These are phyloP conservation scores for Combretum micranthum DNA, from an alignment of 345 rosid genomes.

Conservation along the genomic window DNA sequence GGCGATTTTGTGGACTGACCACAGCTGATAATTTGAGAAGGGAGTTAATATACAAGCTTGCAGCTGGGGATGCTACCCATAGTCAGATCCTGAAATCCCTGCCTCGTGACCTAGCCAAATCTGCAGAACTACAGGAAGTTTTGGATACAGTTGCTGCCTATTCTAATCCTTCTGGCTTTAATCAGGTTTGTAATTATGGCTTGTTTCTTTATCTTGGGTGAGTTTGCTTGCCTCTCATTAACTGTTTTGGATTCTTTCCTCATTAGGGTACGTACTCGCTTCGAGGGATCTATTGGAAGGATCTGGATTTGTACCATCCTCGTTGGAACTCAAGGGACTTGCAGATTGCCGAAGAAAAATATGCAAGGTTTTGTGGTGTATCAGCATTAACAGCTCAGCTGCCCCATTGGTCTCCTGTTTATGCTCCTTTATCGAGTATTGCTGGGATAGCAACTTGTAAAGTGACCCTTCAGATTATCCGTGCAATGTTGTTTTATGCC, in stretches of 20 bases:
- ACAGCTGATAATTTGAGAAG: conserved; percentile 76
- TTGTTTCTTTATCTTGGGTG: conserved; percentile 13
- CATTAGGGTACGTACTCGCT: conserved; percentile 80
- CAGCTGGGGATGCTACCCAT: conserved; percentile 86
- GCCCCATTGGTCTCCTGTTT: conserved; percentile 75
- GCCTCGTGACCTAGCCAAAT: conserved; percentile 80
- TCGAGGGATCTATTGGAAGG: conserved; percentile 73
- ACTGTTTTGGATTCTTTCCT: conserved; percentile 9
- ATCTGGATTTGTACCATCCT: conserved; percentile 89
- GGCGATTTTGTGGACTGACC: conserved; percentile 75
- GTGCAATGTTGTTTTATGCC: conserved; percentile 67
- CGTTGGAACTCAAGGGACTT: conserved; percentile 84
- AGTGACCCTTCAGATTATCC: conserved; percentile 56
- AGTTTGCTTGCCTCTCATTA: conserved; percentile 1
- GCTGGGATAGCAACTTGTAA: conserved; percentile 75
- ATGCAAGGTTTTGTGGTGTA: conserved; percentile 56
- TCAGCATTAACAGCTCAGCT: conserved; percentile 77
- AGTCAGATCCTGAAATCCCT: conserved; percentile 83
- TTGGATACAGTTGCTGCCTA: conserved; percentile 64
- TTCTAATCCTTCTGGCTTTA: conserved; percentile 79
- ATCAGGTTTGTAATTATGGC: conserved; percentile 56
- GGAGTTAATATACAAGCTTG: conserved; percentile 76
- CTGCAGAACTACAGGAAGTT: conserved; percentile 65
- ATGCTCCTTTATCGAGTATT: conserved; percentile 63
- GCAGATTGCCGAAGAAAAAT: conserved; percentile 96